These are phyloP conservation scores for Phylloboletellus chloephorus DNA, from an alignment of 1,284 basidiomycete genomes.

Conservation along the genomic window DNA sequence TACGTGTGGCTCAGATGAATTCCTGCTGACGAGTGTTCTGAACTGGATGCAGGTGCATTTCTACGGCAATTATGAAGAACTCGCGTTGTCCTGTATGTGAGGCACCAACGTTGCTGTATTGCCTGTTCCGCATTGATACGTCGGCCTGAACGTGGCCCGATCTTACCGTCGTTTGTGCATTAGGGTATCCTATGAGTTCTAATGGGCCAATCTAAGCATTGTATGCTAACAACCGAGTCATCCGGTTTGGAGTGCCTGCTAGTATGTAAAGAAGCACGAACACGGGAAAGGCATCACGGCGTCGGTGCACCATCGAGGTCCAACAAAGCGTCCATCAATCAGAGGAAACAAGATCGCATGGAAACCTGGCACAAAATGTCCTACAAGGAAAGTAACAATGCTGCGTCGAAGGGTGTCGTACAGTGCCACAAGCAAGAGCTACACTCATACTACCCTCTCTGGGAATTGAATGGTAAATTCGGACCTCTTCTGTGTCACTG, in stretches of 20 bases:
- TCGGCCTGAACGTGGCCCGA: slow-evolving; percentile 18
- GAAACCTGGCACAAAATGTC: too few relatives aligned
- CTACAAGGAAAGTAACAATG: too few relatives aligned
- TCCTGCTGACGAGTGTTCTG: background rate
- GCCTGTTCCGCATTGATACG: slow-evolving; percentile 32
- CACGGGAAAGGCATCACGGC: too few relatives aligned
- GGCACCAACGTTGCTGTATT: slow-evolving; percentile 30
- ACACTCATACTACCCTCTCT: too few relatives aligned
- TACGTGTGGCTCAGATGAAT: slow-evolving; percentile 14
- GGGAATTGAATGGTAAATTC: too few relatives aligned
- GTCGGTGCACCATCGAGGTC: too few relatives aligned
- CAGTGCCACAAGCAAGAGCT: too few relatives aligned
- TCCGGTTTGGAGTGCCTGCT: background rate
- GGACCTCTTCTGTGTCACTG: too few relatives aligned
- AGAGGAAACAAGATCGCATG: too few relatives aligned
- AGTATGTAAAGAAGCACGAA: too few relatives aligned
- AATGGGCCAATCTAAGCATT: slow-evolving; percentile 6
- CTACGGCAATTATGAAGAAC: slow-evolving; percentile 28
- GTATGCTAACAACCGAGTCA: background rate
- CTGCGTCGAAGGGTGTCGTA: too few relatives aligned
- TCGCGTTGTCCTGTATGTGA: slow-evolving; percentile 30
- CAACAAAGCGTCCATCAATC: too few relatives aligned
- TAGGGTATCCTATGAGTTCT: background rate
- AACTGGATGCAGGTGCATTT: slow-evolving; percentile 26
- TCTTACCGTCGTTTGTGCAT: slow-evolving; percentile 1